Evolutionary conservation across 352 stramenopile genomes (phyloP), one percentile per base, ranked within the genome.

Genomic region (Phytophthora kernoviae): DNA sequence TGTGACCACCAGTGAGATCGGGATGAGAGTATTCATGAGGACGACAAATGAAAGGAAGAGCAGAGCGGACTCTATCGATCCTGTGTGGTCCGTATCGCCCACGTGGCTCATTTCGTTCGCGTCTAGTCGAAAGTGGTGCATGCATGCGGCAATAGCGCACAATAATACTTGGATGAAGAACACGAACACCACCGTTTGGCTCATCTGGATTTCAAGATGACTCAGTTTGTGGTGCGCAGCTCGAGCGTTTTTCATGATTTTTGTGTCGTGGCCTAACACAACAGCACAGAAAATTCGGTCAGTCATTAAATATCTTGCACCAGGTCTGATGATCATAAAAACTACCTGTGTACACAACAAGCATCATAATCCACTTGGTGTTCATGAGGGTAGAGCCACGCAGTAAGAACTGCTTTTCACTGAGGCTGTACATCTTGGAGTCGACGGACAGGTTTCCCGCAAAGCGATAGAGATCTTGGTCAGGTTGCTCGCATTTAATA

Each of bases 1-100:
- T 0, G 81, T 91, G 5, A 98, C 87, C 55, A 98, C 96, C 5
- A 98, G 77, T 5, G 91, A 97, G 49, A 98, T 96, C 5, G 93
- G 94, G 24, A 98, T 97, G 41, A 98, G 77, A 24, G 89, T 94
- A 68, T 95, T 96, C 78, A 96, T 87, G 20, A 98, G 73, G 46
- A 98, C 90, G 30, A 98, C 51, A 61, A 94, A 98, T 18, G 88
- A 90, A 8, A 97, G 84, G 30, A 97, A 96, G 14, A 91, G 79
- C 30, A 98, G 68, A 0, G 94, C 21, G 4, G 58, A 52, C 10
- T 68, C 48, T 9, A 43, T 12, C 2, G 37, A n/a, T 5, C 20
- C 9, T 1, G 36, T 36, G 17, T 62, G 41, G 1, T 58, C 30
- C 15, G 18, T 20, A 21, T 57, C 30, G 6, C 43, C 51, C 15